Percentiles rank a stretch among this genome's conserved stretches.
Conservation (phyloP, 2,329 filamentous ascomycete species). For the Curvularia lunata region DNA sequence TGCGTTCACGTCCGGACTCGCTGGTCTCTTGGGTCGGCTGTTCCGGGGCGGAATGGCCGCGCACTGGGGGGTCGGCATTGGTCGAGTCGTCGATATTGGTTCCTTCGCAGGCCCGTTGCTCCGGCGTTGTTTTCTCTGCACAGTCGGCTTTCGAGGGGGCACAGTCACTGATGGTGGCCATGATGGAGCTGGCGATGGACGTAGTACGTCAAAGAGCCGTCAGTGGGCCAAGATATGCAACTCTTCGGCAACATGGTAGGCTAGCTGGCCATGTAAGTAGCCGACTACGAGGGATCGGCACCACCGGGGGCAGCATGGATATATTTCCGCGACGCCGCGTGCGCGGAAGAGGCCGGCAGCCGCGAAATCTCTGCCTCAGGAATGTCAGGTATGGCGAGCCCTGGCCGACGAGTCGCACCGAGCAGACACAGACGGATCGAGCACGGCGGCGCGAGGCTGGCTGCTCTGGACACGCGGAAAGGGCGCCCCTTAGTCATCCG, state of each 20-base stretch:
- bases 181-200: neutral
- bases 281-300: neutral
- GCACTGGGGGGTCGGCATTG: neutral
- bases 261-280: neutral
- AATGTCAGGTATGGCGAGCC: neutral
- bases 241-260: neutral
- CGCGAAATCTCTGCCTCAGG: neutral
- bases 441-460: neutral
- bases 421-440: neutral
- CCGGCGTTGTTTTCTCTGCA: neutral
- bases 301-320: neutral
- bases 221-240: neutral
- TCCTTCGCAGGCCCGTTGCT: neutral
- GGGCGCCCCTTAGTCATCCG: neutral
- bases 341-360: neutral
- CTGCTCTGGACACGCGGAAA: neutral
- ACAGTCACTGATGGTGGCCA: neutral
- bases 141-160: neutral
- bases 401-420: neutral
- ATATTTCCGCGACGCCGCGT: neutral
- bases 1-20: neutral
- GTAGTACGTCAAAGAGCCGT: neutral
- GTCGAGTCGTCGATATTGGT: slow-evolving; percentile 3
- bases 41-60: neutral
- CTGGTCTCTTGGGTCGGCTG: neutral